Evolutionary conservation across 768 basidiomycete species (phyloP), one percentile per base, ranked within the genome.

Genomic region (Tricholoma matsutake): DNA sequence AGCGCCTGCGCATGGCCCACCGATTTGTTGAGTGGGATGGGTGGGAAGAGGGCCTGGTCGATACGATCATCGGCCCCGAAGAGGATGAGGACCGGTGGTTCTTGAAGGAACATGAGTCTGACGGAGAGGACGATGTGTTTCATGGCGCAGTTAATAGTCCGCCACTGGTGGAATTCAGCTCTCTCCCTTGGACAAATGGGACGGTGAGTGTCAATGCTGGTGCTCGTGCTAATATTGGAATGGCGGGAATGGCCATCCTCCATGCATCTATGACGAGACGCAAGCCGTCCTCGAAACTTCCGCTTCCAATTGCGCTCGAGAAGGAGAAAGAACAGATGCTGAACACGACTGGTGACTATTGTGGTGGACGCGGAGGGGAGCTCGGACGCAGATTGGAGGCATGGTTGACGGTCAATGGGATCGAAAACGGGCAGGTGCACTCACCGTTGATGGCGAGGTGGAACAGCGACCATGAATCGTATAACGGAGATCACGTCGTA

Each of bases 11-110:
- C 51, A 80, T 87, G 74, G 90, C 88, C 3, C 92, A 94, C 71
- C 86, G 91, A 28, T 91, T 87, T 64, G 84, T 81, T 35, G 92
- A 94, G 69, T 94, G 92, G 92, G 92, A 94, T 65, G 92, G 92
- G 2, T 94, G 92, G 92, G 92, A 94, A 68, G 92, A 94, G 69
- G 91, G 91, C 0, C 78, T 94, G 16, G 83, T 89, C 1, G 84
- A 86, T 5, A 86, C 84, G 60, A 90, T 92, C 32, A 78, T 94
- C 18, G 91, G 90, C 1, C 82, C 86, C 0, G 87, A 85, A 65
- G 89, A 91, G 18, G 71, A 80, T 54, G 87, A 92, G 65, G 84
- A 83, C 5, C 87, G 88, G 55, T 92, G 89, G 90, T 85, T 88
- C 71, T 78, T 77, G 65, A 53, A 53, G 31, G 51, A 53, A 2